Evolutionary conservation across 164 flowering plant species (phyloP).

Genomic region (Chimonanthus praecox): DNA sequence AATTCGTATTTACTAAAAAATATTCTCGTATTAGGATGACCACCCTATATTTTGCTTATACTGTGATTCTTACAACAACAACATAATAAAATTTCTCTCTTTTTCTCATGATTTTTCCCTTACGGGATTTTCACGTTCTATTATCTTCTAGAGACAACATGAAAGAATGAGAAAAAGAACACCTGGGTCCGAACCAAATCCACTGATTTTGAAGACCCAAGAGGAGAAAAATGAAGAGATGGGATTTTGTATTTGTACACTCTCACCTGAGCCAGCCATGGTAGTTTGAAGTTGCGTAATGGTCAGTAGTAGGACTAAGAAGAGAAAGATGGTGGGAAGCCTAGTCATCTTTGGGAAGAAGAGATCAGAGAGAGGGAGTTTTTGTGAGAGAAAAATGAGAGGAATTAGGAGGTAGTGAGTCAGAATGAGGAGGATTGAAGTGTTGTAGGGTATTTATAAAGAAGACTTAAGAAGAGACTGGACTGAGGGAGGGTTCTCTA

Average conservation of each 20-base stretch:
- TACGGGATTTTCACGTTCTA: too few relatives aligned
- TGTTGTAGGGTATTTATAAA: neutral
- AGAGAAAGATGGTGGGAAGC: slow-evolving; percentile 15
- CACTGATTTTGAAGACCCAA: neutral
- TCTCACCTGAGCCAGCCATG: slow-evolving; percentile 36
- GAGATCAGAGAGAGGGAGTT: neutral
- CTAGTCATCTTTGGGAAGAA: slow-evolving; percentile 22
- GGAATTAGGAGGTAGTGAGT: neutral
- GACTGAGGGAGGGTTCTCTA: neutral
- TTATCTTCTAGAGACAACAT: too few relatives aligned
- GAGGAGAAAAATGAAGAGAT: neutral
- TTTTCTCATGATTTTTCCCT: too few relatives aligned
- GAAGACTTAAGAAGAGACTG: neutral
- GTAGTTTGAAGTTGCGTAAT: slow-evolving; percentile 31
- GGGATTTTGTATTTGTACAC: neutral
- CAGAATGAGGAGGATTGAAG: neutral
- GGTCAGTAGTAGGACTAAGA: slow-evolving; percentile 33
- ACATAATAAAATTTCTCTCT: too few relatives aligned
- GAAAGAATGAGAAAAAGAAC: too few relatives aligned
- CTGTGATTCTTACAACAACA: too few relatives aligned
- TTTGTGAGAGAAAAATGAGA: neutral
- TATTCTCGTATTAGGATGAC: too few relatives aligned
- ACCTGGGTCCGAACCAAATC: neutral
- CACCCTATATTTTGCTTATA: too few relatives aligned
- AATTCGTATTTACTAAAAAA: too few relatives aligned